Conservation (phyloP, 257 asterid species). For the Scutellaria minor region DNA sequence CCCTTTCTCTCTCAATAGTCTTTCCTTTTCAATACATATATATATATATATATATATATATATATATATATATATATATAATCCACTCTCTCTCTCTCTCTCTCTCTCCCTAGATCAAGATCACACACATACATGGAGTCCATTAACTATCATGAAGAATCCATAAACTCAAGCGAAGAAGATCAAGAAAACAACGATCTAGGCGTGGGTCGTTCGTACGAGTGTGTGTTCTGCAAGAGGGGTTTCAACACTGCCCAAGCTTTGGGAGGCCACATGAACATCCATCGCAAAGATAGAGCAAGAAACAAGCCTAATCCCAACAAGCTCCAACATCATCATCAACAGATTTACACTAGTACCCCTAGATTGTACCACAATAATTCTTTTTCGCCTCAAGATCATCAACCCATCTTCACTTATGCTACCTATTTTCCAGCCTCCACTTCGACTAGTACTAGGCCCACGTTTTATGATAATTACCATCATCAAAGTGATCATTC, state of each 20-base stretch:
- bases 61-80: not conserved
- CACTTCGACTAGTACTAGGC: slow-evolving; percentile 3
- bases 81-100: not conserved
- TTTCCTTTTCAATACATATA: not conserved
- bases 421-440: slow-evolving; percentile 39
- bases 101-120: no score
- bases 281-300: slow-evolving; percentile 69
- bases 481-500: not conserved
- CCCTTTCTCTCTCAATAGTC: not conserved
- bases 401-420: slow-evolving; percentile 7
- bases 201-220: slow-evolving; percentile 70
- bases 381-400: slow-evolving; percentile 8
- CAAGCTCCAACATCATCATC: slow-evolving; percentile 5
- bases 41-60: not conserved
- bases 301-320: slow-evolving; percentile 44
- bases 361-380: not conserved
- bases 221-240: slow-evolving; percentile 79
- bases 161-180: slow-evolving; percentile 30
- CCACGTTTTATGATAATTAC: slow-evolving; percentile 16
- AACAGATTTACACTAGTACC: slow-evolving; percentile 24
- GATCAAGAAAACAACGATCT: slow-evolving; percentile 31
- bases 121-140: slow-evolving; percentile 37
- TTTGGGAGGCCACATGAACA: slow-evolving; percentile 89
- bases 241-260: slow-evolving; percentile 93
- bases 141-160: slow-evolving; percentile 39